A percentile compares a stretch with the other conserved stretches of the same genome.
Conservation (phyloP, 1,284 basidiomycete species). For the Malassezia sp. region DNA sequence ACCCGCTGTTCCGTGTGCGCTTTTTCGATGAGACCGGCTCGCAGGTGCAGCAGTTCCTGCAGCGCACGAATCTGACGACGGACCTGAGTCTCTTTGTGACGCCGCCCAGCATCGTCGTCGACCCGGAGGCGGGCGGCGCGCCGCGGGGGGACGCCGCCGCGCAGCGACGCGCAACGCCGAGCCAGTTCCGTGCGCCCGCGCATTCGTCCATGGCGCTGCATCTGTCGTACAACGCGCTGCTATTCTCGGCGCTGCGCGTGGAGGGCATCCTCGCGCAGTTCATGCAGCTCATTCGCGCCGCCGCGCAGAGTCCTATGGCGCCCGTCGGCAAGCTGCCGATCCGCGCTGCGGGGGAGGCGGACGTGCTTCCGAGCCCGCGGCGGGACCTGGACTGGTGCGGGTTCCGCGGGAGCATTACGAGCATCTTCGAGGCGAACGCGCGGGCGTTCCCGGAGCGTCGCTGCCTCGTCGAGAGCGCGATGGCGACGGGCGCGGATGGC, state of each 20-base stretch:
- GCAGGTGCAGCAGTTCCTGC: constrained; percentile 47
- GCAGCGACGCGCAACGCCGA: constrained; percentile 4
- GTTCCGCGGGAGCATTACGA: constrained; percentile 88
- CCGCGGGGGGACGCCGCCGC: constrained; percentile 7
- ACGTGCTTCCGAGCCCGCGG: constrained; percentile 70
- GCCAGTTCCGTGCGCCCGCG: constrained; percentile 49
- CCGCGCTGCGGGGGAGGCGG: constrained; percentile 56
- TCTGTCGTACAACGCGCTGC: constrained; percentile 82
- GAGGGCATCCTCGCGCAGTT: constrained; percentile 74
- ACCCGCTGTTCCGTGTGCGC: constrained; percentile 72
- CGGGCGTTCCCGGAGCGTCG: constrained; percentile 33
- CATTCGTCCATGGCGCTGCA: constrained; percentile 59
- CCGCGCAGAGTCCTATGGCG: constrained; percentile 53
- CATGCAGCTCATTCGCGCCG: constrained; percentile 61
- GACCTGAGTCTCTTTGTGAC: constrained; percentile 69
- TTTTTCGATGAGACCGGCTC: constrained; percentile 86
- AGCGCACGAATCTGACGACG: constrained; percentile 59
- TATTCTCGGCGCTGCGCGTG: constrained; percentile 74
- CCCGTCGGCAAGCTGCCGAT: constrained; percentile 36
- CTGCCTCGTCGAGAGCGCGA: constrained; percentile 53
- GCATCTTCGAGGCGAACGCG: constrained; percentile 49
- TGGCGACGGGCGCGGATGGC: constrained; percentile 67
- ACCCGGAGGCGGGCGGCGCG: constrained; percentile 17
- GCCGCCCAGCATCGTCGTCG: constrained; percentile 25
- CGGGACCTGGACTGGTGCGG: constrained; percentile 92